Percentiles rank a stretch among this genome's conserved stretches.
phyloP scores from a whole-genome alignment of 2,329 filamentous ascomycete species.

The Nigrograna mackinnonii region DNA sequence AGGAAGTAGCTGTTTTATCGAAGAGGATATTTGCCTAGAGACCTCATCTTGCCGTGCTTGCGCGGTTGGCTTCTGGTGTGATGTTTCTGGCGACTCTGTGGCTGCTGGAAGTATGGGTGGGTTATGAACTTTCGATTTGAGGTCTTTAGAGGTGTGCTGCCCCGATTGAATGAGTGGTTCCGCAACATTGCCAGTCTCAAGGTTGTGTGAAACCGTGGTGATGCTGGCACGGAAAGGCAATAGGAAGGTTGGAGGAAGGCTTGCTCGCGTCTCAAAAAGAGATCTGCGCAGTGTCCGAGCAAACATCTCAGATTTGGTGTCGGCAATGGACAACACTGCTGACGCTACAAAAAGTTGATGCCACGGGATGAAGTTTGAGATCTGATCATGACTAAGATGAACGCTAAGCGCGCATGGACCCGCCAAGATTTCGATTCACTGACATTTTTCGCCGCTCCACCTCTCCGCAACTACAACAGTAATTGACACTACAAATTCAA shows the following conservation, averaged over 20 bases:
- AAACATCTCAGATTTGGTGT: slow-evolving; percentile 41
- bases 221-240: slow-evolving; percentile 55
- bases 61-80: slow-evolving; percentile 16
- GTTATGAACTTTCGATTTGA: slow-evolving; percentile 24
- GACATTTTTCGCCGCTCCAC: slow-evolving; percentile 10
- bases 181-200: slow-evolving; percentile 40
- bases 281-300: slow-evolving; percentile 64
- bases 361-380: slow-evolving; percentile 3
- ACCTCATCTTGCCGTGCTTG: slow-evolving; percentile 26
- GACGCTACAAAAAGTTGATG: not conserved
- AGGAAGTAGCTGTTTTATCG: slow-evolving; percentile 67
- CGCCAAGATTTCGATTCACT: slow-evolving; percentile 15
- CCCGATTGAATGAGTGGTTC: slow-evolving; percentile 54
- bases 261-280: slow-evolving; percentile 61
- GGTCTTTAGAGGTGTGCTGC: slow-evolving; percentile 30
- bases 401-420: not conserved
- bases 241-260: slow-evolving; percentile 56
- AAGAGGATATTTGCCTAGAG: slow-evolving; percentile 52
- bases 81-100: slow-evolving; percentile 12
- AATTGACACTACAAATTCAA: slow-evolving; percentile 18
- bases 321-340: not conserved
- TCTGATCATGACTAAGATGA: slow-evolving; percentile 6
- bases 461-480: slow-evolving; percentile 6
- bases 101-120: slow-evolving; percentile 14
- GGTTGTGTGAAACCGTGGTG: slow-evolving; percentile 45